Evolutionary conservation across 257 asterid species (phyloP), one percentile per base, ranked within the genome.

Genomic region (Rubia yunnanensis): DNA sequence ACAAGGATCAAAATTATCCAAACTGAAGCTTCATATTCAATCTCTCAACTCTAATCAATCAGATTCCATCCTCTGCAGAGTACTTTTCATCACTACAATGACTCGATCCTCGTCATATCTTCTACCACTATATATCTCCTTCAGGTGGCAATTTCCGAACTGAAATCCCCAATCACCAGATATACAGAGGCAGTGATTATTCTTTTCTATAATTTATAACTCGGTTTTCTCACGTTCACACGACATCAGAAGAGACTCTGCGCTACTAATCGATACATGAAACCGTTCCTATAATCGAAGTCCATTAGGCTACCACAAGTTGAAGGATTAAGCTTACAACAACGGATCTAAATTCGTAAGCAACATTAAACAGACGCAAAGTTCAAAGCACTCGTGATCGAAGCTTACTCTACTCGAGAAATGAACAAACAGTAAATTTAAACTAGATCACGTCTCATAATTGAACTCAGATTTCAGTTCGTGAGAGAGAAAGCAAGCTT

Each of bases 291-390:
- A 50, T 20, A 59, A n/a, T 34, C 48, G 17, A 30, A 28, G 38
- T 31, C 13, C 44, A 49, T n/a, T 46, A 10, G 10, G 44, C 10
- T 0, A 36, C 44, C 52, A 44, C 5, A 6, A 44, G 20, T 44
- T 44, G 8, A 15, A 3, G 14, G 20, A 44, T 44, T 18, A 17
- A 41, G 11, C 68, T 31, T 17, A 41, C 36, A 41, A 18, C 34
- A 4, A 30, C 69, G 52, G 69, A 65, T 65, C 69, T 48, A 49
- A 65, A 30, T 44, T 7, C 32, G 11, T 27, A 64, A 44, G 56
- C 27, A 13, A 48, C 17, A 36, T 3, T 50, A 50, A 50, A 50
- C 27, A 50, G 5, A n/a, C 54, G 22, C 23, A 39, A 13, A 39
- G 18, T 39, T 39, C 48, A 11, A 30, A 57, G 23, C 63, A 57